Percentiles rank a stretch among this genome's conserved stretches.
These are phyloP conservation scores for Botrytis pseudocinerea DNA, from an alignment of 2,329 filamentous ascomycete genomes.

Conservation along the genomic window DNA sequence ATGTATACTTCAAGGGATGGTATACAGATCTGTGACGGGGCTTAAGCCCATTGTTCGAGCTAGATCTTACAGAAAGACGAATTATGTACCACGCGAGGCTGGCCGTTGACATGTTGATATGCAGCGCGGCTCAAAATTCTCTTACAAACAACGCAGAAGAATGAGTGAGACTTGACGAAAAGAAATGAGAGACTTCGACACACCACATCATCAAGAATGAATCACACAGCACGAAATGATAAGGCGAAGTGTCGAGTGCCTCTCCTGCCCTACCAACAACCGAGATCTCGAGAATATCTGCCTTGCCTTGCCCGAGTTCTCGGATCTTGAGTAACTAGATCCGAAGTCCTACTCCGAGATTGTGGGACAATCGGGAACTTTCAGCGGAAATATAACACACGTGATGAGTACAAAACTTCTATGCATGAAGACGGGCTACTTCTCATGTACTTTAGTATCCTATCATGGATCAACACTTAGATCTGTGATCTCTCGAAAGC, in stretches of 20 bases:
- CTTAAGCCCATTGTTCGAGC: background rate
- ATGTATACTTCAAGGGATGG: background rate
- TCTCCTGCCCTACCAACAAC: constrained; percentile 18
- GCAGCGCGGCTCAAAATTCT: constrained; percentile 10
- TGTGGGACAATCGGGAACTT: constrained; percentile 19
- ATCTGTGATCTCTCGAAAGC: constrained; percentile 2
- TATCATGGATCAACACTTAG: background rate
- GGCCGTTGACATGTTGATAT: constrained; percentile 17
- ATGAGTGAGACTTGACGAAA: constrained; percentile 11
- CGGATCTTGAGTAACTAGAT: constrained; percentile 17
- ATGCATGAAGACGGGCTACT: constrained; percentile 8
- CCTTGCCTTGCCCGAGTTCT: constrained; percentile 18
- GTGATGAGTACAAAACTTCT: background rate
- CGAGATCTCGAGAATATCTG: constrained; percentile 8
- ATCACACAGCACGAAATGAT: background rate
- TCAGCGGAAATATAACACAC: constrained; percentile 20
- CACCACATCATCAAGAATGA: background rate
- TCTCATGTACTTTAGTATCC: background rate
- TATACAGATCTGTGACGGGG: background rate
- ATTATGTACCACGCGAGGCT: constrained; percentile 4
- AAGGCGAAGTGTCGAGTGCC: constrained; percentile 4
- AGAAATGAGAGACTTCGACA: background rate
- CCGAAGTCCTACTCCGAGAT: constrained; percentile 17
- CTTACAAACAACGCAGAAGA: background rate
- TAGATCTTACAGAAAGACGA: background rate